phyloP scores from a whole-genome alignment of 805 yeast species.

The Candida dajiaensis region DNA sequence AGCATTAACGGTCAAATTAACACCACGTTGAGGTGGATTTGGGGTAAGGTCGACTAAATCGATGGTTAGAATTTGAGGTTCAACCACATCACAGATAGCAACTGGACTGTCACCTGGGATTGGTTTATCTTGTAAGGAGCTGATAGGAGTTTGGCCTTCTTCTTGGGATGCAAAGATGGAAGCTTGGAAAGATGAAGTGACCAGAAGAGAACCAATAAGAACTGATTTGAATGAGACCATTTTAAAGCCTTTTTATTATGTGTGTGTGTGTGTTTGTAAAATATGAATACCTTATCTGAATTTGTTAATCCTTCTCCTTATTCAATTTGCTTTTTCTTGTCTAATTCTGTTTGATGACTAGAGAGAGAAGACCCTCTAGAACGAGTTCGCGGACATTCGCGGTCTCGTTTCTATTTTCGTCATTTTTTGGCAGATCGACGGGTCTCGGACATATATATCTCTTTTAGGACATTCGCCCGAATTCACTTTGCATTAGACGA shows the following conservation, averaged over 20 bases:
- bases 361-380: background rate
- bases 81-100: conserved; percentile 61
- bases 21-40: conserved; percentile 87
- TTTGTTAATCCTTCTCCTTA: background rate
- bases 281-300: background rate
- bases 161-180: conserved; percentile 17
- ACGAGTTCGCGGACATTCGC: background rate
- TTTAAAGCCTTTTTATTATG: background rate
- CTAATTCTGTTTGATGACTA: background rate
- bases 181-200: conserved; percentile 3
- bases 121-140: conserved; percentile 45
- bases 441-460: background rate
- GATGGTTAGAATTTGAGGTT: conserved; percentile 59
- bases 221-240: conserved; percentile 8
- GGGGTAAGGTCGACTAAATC: conserved; percentile 60
- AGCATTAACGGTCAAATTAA: conserved; percentile 74
- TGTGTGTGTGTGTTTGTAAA: background rate
- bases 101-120: conserved; percentile 92
- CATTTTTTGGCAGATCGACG: background rate
- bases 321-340: background rate
- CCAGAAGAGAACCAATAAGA: background rate
- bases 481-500: background rate
- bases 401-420: too few relatives aligned
- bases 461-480: background rate
- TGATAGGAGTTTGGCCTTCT: conserved; percentile 12